Percentiles rank a stretch among this genome's conserved stretches.
Conservation (phyloP, 2,329 filamentous ascomycete species). For the Coniochaeta ligniaria region DNA sequence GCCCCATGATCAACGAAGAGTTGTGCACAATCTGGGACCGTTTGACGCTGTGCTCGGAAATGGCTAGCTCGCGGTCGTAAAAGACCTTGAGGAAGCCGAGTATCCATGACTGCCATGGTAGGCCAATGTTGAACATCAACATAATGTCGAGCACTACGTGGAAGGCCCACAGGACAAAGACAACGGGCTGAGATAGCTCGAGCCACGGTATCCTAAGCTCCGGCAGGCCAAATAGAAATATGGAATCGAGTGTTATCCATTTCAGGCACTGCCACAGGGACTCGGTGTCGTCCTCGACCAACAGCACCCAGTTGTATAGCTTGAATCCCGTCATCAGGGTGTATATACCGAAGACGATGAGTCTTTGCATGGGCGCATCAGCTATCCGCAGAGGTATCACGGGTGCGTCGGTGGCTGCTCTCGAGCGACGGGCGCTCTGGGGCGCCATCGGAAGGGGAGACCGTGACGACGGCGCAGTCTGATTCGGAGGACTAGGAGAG, state of each 20-base stretch:
- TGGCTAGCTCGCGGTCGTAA: slow-evolving; percentile 86
- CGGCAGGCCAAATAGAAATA: slow-evolving; percentile 82
- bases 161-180: slow-evolving; percentile 60
- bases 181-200: slow-evolving; percentile 74
- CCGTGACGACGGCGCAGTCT: neutral
- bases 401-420: slow-evolving; percentile 40
- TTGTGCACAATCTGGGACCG: slow-evolving; percentile 84
- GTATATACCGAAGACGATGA: slow-evolving; percentile 81
- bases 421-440: slow-evolving; percentile 37
- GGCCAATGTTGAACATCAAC: slow-evolving; percentile 85
- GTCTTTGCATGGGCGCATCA: slow-evolving; percentile 84
- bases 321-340: slow-evolving; percentile 71
- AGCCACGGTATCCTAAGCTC: slow-evolving; percentile 92
- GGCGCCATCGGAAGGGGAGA: slow-evolving; percentile 3
- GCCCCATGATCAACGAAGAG: slow-evolving; percentile 86
- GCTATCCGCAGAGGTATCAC: slow-evolving; percentile 75
- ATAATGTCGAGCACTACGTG: slow-evolving; percentile 74
- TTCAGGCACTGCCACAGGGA: slow-evolving; percentile 91
- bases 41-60: slow-evolving; percentile 91
- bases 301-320: slow-evolving; percentile 74
- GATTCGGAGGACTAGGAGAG: slow-evolving; percentile 2
- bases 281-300: slow-evolving; percentile 74
- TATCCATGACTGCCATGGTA: slow-evolving; percentile 69
- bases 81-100: slow-evolving; percentile 69
- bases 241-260: slow-evolving; percentile 81